These are phyloP conservation scores for Paramecium bursaria DNA, from an alignment of 73 alveolate species.

Conservation along the genomic window DNA sequence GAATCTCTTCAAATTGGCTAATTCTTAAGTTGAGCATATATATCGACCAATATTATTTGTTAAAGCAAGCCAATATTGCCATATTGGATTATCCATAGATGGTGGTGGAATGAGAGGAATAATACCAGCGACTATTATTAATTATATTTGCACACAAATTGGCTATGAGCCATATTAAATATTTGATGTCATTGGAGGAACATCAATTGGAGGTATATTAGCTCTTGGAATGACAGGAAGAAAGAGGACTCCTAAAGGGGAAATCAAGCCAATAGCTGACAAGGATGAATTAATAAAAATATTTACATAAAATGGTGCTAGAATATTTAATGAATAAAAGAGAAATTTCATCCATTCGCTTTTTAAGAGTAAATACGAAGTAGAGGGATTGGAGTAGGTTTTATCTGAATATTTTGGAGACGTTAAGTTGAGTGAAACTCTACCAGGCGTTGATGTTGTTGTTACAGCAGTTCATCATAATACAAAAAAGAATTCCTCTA, in stretches of 20 bases:
- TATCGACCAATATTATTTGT: not conserved
- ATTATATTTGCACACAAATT: slow-evolving; percentile 50
- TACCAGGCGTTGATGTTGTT: slow-evolving; percentile 48
- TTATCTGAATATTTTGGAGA: slow-evolving; percentile 29
- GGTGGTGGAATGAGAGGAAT: slow-evolving; percentile 72
- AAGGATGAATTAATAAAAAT: slow-evolving; percentile 38
- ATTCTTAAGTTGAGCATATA: not conserved
- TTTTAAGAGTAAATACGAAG: slow-evolving; percentile 58
- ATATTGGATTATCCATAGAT: slow-evolving; percentile 57
- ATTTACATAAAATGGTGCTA: slow-evolving; percentile 47
- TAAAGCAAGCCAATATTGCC: slow-evolving; percentile 26
- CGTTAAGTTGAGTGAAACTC: slow-evolving; percentile 42
- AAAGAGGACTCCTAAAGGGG: slow-evolving; percentile 60
- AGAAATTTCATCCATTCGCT: slow-evolving; percentile 28
- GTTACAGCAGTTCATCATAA: slow-evolving; percentile 58
- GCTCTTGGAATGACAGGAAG: slow-evolving; percentile 61
- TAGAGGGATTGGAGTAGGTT: slow-evolving; percentile 53
- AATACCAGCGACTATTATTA: slow-evolving; percentile 63
- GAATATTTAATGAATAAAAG: slow-evolving; percentile 49
- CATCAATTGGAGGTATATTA: slow-evolving; percentile 67
- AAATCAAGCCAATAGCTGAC: slow-evolving; percentile 40
- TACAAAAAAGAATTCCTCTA: slow-evolving; percentile 49
- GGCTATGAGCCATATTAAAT: slow-evolving; percentile 56
- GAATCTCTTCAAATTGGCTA: slow-evolving; percentile 4
- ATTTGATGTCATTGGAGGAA: slow-evolving; percentile 65